Evolutionary conservation across 306 rosid species (phyloP).

Genomic region (Benincasa hispida): DNA sequence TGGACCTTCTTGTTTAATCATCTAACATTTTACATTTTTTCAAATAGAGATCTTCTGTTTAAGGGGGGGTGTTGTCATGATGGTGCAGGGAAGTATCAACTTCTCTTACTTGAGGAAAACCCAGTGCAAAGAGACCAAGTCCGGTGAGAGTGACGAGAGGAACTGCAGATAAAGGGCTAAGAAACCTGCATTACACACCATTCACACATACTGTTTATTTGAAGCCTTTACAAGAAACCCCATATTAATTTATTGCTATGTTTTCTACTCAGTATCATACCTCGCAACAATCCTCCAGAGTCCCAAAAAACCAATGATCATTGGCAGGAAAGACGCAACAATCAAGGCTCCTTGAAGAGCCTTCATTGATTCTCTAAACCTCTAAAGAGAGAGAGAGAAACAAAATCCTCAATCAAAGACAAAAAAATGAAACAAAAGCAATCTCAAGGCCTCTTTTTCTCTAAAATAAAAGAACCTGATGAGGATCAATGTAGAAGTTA

Average conservation of each 20-base stretch:
- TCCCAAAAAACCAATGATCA: conserved; percentile 63
- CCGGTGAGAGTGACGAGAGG: conserved; percentile 86
- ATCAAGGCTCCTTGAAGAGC: conserved; percentile 70
- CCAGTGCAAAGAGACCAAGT: conserved; percentile 49
- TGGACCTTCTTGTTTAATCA: background rate
- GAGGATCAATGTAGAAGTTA: conserved; percentile 31
- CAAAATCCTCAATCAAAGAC: background rate
- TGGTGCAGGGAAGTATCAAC: background rate
- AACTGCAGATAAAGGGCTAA: conserved; percentile 65
- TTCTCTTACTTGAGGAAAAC: conserved; percentile 57
- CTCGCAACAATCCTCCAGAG: conserved; percentile 64
- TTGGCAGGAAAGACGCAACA: conserved; percentile 53
- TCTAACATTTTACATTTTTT: background rate
- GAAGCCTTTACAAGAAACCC: background rate
- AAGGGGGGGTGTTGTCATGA: background rate
- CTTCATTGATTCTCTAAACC: conserved; percentile 56
- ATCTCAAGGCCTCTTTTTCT: background rate
- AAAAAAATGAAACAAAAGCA: conserved; percentile 15
- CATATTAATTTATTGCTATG: background rate
- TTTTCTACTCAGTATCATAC: conserved; percentile 19
- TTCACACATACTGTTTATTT: background rate
- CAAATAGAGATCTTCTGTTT: background rate
- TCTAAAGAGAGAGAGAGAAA: conserved; percentile 20
- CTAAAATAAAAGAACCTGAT: conserved; percentile 21
- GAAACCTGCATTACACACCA: conserved; percentile 38